Conservation (phyloP, 164 flowering plant species). For the Vitis riparia region DNA sequence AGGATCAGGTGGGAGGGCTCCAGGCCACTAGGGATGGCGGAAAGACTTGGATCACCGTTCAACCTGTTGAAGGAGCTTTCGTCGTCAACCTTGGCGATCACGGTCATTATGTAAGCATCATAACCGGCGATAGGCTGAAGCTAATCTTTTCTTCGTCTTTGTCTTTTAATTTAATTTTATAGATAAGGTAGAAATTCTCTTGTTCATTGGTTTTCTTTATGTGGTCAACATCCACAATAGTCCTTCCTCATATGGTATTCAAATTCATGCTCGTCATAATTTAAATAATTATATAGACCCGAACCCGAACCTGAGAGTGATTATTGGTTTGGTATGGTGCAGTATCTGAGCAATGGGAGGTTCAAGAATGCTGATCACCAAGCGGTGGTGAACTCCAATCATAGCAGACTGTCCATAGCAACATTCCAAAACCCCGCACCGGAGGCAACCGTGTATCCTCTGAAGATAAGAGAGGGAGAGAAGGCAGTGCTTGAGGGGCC, state of each 20-base stretch:
- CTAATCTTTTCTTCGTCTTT: too few species aligned
- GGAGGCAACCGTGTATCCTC: constrained; percentile 72
- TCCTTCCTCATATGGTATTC: too few species aligned
- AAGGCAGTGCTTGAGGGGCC: constrained; percentile 62
- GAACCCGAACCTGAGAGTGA: neutral
- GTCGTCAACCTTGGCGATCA: constrained; percentile 91
- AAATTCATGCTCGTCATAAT: too few species aligned
- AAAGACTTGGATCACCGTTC: constrained; percentile 82
- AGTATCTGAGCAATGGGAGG: constrained; percentile 90
- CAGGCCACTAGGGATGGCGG: constrained; percentile 87
- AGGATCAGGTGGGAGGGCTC: constrained; percentile 84
- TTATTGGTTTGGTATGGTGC: neutral
- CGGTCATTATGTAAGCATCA: constrained; percentile 74
- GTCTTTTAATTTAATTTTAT: too few species aligned
- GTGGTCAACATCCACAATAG: too few species aligned
- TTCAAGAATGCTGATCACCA: constrained; percentile 93
- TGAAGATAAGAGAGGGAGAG: constrained; percentile 68
- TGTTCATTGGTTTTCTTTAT: too few species aligned
- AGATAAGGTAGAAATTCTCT: too few species aligned
- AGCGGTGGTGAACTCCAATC: constrained; percentile 84
- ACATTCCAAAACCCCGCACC: constrained; percentile 91
- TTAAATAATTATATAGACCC: too few species aligned
- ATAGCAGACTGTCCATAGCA: constrained; percentile 74
- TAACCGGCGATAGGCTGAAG: too few species aligned
- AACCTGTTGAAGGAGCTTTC: constrained; percentile 79